Base-by-base conservation (phyloP, 2,329 filamentous ascomycete species). In the Talaromyces funiculosus region DNA sequence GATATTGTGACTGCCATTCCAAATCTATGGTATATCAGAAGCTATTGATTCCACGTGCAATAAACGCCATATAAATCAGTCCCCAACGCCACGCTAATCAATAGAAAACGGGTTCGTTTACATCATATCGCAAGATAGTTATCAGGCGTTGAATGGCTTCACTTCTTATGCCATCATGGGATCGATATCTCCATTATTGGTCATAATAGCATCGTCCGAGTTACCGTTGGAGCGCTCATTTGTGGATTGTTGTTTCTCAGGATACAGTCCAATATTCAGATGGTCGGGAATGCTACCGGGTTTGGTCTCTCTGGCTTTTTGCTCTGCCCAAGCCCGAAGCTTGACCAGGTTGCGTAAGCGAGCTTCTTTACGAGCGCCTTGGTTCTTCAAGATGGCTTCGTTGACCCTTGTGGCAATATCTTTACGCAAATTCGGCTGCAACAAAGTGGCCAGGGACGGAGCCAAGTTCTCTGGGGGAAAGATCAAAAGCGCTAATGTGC, bases 361-460 rank as follows among this genome's bases (percentile, higher is more conserved):
- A 12, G 92, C 89, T 73, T 96, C 90, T 63, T 88, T 85, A 63
- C 86, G 82, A 66, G 86, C 81, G 22, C 88, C 87, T 71, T 92
- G 88, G 55, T 83, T 86, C 60, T 84, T 81, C 26, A 97, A 78
- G 57, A 99, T 91, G 10, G 92, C 90, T 74, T 92, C 87, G 71
- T 99, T 99, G 58, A 99, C 94, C 67, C 84, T 84, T 63, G 87
- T 87, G 4, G 94, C 94, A n/a, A 97, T 92, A 45, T 88, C 85
- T 66, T 87, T 86, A 63, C 94, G 86, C 47, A 97, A 81, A 53
- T 86, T 83, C 2, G 92, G 90, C 66, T 96, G 84, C 18, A 99
- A 79, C 29, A 99, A 80, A 51, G 85, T 85, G 38, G 88, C 86
- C 33, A 97, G 80, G 53, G 90, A 86, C 2, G 90, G 86, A 47